A percentile compares a stretch with the other conserved stretches of the same genome.
Evolutionary conservation across 768 basidiomycete genomes (phyloP).

Genomic region (Mycena polygramma): DNA sequence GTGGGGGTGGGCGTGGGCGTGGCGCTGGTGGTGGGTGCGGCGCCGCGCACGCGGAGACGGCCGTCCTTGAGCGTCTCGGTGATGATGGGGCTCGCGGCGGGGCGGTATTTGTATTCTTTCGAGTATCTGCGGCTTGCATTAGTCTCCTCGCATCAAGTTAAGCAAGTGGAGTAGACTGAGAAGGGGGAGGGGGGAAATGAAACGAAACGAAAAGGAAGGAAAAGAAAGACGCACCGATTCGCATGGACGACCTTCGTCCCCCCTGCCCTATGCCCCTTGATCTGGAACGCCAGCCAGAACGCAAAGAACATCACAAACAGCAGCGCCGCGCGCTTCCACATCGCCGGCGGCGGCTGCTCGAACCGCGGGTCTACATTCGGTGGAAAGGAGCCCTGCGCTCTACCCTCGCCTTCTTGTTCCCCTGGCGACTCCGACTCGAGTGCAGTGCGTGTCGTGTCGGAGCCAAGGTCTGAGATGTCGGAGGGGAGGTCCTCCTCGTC

Average conservation of each 20-base stretch:
- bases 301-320: conserved; percentile 56
- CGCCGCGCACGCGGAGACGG: conserved; percentile 76
- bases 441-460: not conserved
- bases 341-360: conserved; percentile 54
- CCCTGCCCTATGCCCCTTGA: conserved; percentile 46
- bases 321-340: conserved; percentile 62
- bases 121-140: conserved; percentile 82
- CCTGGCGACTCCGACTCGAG: conserved; percentile 6
- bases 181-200: no score
- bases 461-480: not conserved
- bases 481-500: not conserved
- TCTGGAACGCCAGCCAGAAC: conserved; percentile 58
- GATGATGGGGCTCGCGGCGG: conserved; percentile 87
- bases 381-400: not conserved
- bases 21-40: conserved; percentile 55
- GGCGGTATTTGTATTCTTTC: conserved; percentile 83
- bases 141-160: not conserved
- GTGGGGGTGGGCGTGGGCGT: conserved; percentile 40
- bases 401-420: not conserved
- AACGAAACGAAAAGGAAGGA: not conserved
- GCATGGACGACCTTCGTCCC: conserved; percentile 71
- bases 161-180: not conserved
- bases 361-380: conserved; percentile 48
- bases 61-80: conserved; percentile 84
- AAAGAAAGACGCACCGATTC: conserved; percentile 62